phyloP scores from a whole-genome alignment of 441 rosid genomes.

The Rhodomyrtus psidioides region DNA sequence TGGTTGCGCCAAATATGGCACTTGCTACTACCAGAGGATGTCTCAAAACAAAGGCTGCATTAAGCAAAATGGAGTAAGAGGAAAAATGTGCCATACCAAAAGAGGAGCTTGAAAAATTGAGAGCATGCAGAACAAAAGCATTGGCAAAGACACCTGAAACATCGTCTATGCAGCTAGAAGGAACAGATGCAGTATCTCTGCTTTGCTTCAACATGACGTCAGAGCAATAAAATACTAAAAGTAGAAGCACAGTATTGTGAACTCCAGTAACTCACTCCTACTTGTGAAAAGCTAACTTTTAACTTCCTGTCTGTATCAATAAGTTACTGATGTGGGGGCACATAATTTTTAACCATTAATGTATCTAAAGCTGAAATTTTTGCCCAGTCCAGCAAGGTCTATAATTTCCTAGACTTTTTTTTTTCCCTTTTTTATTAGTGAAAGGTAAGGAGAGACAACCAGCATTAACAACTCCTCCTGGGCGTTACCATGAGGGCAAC shows the following conservation, averaged over 20 bases:
- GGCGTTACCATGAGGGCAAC: not conserved
- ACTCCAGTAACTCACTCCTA: not conserved
- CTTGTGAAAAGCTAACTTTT: not conserved
- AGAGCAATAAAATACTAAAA: not conserved
- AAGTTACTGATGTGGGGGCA: not conserved
- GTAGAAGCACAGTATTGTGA: not conserved
- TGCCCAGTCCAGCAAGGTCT: not conserved
- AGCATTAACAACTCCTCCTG: not conserved
- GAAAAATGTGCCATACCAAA: not conserved
- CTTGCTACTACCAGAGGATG: slow-evolving; percentile 59
- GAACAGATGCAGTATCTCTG: not conserved
- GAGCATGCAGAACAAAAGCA: not conserved
- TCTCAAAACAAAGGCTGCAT: slow-evolving; percentile 43
- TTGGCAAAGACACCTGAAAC: not conserved
- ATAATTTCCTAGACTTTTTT: not conserved
- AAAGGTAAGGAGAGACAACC: not conserved
- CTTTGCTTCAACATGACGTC: not conserved
- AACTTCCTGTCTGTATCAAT: not conserved
- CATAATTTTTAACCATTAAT: not conserved
- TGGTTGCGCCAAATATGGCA: slow-evolving; percentile 46
- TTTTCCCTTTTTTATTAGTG: not conserved
- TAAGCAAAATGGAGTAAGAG: not conserved
- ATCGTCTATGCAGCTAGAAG: not conserved
- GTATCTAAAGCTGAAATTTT: not conserved
- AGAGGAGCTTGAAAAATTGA: not conserved